Base-by-base conservation (phyloP, 768 basidiomycete genomes). In the Podaxis rugospora region DNA sequence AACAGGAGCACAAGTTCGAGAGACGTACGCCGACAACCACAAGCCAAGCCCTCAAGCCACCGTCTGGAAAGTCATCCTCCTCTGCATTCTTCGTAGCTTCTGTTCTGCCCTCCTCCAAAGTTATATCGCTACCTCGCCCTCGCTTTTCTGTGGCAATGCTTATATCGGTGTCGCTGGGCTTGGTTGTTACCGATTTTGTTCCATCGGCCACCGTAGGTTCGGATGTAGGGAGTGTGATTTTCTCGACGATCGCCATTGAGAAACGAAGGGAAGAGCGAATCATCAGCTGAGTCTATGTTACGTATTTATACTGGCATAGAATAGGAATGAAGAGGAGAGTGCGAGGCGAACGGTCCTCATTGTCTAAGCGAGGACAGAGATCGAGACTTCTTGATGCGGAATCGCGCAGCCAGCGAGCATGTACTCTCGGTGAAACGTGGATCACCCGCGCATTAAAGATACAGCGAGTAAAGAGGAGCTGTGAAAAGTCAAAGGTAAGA, bases 11-110 rank as follows among this genome's bases (percentile, higher is more conserved):
- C 28, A 27, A 27, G 23, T 42, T 9, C 21, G 28, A 44, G 25
- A 42, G 11, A 69, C 76, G 52, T 60, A 80, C 79, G 64, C 79
- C 80, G 44, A 69, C 65, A 37, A 81, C 75, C 37, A 81, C 71
- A 16, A 79, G 59, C 80, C 80, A 81, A n/a, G 80, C 80, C 59
- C 70, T 68, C 39, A 74, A 65, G 0, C 80, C 80, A 44, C 80
- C 79, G 62, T 80, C 79, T 0, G 79, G 79, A 64, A 69, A 78
- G 56, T 72, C 74, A 21, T 72, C 71, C 14, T 67, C 65, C 27
- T 23, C 47, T 9, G 32, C 9, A 32, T 9, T 7, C 18, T 49
- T 49, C 25, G 7, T 4, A 27, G 47, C 14, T n/a, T 28, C 52
- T 0, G 10, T n/a, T 18, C n/a, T 21, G 5, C 36, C n/a, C 35